Percentiles rank a stretch among this genome's conserved stretches.
These are phyloP conservation scores for Xylariaceae sp. DNA, from an alignment of 2,329 filamentous ascomycete species.

Conservation along the genomic window DNA sequence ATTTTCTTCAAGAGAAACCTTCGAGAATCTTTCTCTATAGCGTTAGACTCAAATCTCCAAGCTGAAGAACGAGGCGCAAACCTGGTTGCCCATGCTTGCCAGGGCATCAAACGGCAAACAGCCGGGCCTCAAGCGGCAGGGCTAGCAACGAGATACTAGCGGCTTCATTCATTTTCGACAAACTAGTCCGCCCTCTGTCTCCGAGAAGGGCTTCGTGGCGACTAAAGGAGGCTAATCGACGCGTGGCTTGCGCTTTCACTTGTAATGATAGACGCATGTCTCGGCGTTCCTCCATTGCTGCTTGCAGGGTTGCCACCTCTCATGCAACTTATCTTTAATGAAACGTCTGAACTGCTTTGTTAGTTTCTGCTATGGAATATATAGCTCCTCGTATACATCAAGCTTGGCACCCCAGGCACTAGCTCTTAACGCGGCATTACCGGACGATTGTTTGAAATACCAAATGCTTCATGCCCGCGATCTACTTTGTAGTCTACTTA, in stretches of 20 bases:
- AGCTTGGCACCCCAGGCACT: slow-evolving; percentile 11
- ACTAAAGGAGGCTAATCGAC: too few species aligned
- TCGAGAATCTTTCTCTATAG: slow-evolving; percentile 18
- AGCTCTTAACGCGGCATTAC: slow-evolving; percentile 11
- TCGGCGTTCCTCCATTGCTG: slow-evolving; percentile 11
- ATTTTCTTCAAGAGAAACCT: slow-evolving; percentile 14
- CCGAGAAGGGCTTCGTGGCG: too few species aligned
- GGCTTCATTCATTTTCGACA: too few species aligned
- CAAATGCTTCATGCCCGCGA: too few species aligned
- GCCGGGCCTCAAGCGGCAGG: neutral
- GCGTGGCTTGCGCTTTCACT: slow-evolving; percentile 7
- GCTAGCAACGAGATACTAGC: neutral
- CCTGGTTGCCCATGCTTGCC: slow-evolving; percentile 3
- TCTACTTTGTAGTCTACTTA: too few species aligned
- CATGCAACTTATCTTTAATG: slow-evolving; percentile 14
- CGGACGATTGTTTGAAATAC: slow-evolving; percentile 11
- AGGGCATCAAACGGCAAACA: slow-evolving; percentile 10
- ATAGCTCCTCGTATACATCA: slow-evolving; percentile 3
- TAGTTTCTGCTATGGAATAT: slow-evolving; percentile 1
- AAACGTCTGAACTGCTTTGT: slow-evolving; percentile 21
- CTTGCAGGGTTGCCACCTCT: slow-evolving; percentile 6
- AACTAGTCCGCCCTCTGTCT: too few species aligned
- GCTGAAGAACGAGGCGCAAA: too few species aligned
- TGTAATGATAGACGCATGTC: too few species aligned
- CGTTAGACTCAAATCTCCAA: slow-evolving; percentile 11